Evolutionary conservation across 805 yeast genomes (phyloP), one percentile per base, ranked within the genome.

Genomic region (Helenozyma rhizophorensis): DNA sequence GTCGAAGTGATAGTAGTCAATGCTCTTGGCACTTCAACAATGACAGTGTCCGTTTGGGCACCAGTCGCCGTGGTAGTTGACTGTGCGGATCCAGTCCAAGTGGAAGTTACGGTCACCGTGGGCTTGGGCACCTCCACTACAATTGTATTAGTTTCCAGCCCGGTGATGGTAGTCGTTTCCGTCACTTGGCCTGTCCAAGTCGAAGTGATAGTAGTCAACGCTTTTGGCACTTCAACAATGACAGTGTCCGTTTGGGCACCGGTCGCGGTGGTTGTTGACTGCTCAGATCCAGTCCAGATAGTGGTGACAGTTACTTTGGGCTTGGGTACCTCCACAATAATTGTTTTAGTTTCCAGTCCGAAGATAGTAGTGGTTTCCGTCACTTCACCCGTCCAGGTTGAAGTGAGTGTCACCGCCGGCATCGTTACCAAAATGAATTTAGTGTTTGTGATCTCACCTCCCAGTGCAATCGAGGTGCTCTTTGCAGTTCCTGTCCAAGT

Each of bases 331-430:
- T 36, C 36, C 17, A 36, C 29, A 25, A 30, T 21, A n/a, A 30
- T 26, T n/a, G 39, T 32, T 8, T 21, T 36, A 14, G 29, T 8
- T 9, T n/a, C n/a, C n/a, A n/a, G n/a, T n/a, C n/a, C n/a, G n/a
- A n/a, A n/a, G n/a, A n/a, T n/a, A n/a, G n/a, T n/a, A n/a, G n/a
- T n/a, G n/a, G n/a, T n/a, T n/a, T n/a, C n/a, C n/a, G n/a, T n/a
- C n/a, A n/a, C n/a, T n/a, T n/a, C n/a, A n/a, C 39, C 35, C 10
- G 41, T 30, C 44, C 41, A 34, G n/a, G 42, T 34, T 1, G 36
- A 21, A 11, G 51, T 47, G 3, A 25, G 21, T 9, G 44, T 33
- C 13, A 30, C 25, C 4, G 30, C 24, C 15, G 39, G 39, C 17
- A 14, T 21, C 9, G 43, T n/a, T n/a, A n/a, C n/a, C n/a, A n/a